phyloP scores from a whole-genome alignment of 768 basidiomycete genomes.

The Exidia glandulosa region DNA sequence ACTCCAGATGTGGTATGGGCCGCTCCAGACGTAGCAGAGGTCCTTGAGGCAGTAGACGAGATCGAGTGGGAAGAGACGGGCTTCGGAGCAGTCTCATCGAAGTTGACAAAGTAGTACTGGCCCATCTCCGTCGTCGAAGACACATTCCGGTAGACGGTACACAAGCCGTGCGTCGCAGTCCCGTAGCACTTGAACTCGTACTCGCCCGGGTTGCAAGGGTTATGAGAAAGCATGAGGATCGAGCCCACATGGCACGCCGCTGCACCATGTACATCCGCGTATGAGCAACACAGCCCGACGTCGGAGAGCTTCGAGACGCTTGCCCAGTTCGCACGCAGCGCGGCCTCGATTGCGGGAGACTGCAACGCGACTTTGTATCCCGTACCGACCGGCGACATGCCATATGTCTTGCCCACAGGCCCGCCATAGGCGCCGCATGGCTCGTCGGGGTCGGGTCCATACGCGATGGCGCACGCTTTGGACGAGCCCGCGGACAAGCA shows the following conservation, averaged over 20 bases:
- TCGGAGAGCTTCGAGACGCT: background rate
- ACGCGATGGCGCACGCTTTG: background rate
- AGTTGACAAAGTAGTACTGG: background rate
- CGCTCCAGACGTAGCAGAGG: no score
- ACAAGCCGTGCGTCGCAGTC: background rate
- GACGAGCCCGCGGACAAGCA: background rate
- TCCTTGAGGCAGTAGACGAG: no score
- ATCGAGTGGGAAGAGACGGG: background rate
- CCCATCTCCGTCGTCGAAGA: background rate
- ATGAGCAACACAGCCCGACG: background rate
- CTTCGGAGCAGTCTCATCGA: background rate
- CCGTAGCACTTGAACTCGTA: background rate
- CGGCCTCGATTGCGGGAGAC: background rate
- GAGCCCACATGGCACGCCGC: background rate
- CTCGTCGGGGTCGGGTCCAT: background rate
- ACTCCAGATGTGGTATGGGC: no score
- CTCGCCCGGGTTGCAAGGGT: background rate
- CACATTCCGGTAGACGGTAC: background rate
- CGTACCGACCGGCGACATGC: background rate
- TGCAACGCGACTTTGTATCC: background rate
- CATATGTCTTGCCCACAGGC: background rate
- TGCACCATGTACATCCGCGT: background rate
- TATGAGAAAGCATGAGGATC: background rate
- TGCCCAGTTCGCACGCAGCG: background rate
- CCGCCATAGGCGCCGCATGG: background rate